These are phyloP conservation scores for Claviceps pazoutovae DNA, from an alignment of 2,329 filamentous ascomycete species.

Conservation along the genomic window DNA sequence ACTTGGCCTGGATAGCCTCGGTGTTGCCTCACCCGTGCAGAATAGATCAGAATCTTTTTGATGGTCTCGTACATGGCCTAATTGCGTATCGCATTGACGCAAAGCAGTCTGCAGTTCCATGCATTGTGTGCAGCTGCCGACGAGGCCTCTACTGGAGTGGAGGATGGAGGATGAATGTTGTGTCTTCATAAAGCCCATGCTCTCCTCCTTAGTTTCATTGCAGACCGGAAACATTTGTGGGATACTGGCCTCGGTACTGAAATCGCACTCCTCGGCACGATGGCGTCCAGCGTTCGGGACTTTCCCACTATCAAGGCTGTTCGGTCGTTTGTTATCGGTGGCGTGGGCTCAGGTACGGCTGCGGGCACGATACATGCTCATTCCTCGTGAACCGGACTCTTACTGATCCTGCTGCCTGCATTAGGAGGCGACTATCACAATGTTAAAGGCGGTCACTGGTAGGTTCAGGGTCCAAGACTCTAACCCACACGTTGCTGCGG, in stretches of 20 bases:
- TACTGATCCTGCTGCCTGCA: neutral
- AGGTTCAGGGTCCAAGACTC: conserved; percentile 10
- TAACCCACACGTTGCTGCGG: no score
- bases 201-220: no score
- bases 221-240: no score
- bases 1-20: neutral
- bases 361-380: neutral
- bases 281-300: conserved; percentile 23
- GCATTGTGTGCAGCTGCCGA: no score
- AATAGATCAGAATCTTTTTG: no score
- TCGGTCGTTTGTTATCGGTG: conserved; percentile 52
- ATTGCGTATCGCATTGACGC: no score
- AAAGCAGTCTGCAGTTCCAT: no score
- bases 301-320: conserved; percentile 68
- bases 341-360: conserved; percentile 18
- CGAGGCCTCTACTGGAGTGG: no score
- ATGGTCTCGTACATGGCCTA: no score
- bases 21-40: neutral
- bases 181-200: no score
- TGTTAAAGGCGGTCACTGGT: conserved; percentile 62
- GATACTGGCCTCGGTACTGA: neutral
- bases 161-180: no score
- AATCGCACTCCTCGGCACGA: neutral
- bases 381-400: neutral
- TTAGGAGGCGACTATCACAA: conserved; percentile 80